Conservation (phyloP, 2,329 filamentous ascomycete genomes). For the Ploettnerulaceae sp. region DNA sequence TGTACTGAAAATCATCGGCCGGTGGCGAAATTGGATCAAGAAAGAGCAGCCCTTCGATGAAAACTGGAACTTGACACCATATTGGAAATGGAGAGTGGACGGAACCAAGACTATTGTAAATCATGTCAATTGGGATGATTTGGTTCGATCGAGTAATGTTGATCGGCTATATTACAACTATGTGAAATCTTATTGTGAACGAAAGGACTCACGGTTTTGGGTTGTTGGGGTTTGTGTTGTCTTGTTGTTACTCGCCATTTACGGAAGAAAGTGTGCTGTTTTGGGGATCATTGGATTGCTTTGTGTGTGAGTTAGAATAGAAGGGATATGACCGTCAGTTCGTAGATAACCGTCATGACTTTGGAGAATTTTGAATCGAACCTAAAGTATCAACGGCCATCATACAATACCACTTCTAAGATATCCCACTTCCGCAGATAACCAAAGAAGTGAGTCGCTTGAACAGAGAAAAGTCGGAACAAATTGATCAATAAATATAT, state of each 20-base stretch:
- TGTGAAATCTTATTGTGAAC: slow-evolving; percentile 1
- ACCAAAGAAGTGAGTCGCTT: too few relatives aligned
- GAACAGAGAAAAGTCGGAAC: too few relatives aligned
- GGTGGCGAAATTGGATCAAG: slow-evolving; percentile 19
- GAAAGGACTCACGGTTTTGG: slow-evolving; percentile 6
- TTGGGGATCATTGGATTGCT: background rate
- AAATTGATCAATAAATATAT: too few relatives aligned
- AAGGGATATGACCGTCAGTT: too few relatives aligned
- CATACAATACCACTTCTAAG: too few relatives aligned
- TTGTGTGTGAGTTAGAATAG: background rate
- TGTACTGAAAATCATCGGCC: slow-evolving; percentile 10
- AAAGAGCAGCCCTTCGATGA: slow-evolving; percentile 13
- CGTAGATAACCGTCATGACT: too few relatives aligned
- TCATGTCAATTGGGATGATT: slow-evolving; percentile 17
- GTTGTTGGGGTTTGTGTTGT: background rate
- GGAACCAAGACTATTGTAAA: slow-evolving; percentile 7
- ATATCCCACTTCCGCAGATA: too few relatives aligned
- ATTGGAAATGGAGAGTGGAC: slow-evolving; percentile 20
- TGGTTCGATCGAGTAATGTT: slow-evolving; percentile 3
- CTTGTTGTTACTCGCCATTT: background rate
- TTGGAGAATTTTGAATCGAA: too few relatives aligned
- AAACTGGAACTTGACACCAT: slow-evolving; percentile 10
- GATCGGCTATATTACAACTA: background rate
- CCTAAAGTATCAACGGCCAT: too few relatives aligned
- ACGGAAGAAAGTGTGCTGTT: background rate